Percentiles rank a stretch among this genome's conserved stretches.
phyloP scores from a whole-genome alignment of 2,329 filamentous ascomycete genomes.

The Colletotrichum sp. region DNA sequence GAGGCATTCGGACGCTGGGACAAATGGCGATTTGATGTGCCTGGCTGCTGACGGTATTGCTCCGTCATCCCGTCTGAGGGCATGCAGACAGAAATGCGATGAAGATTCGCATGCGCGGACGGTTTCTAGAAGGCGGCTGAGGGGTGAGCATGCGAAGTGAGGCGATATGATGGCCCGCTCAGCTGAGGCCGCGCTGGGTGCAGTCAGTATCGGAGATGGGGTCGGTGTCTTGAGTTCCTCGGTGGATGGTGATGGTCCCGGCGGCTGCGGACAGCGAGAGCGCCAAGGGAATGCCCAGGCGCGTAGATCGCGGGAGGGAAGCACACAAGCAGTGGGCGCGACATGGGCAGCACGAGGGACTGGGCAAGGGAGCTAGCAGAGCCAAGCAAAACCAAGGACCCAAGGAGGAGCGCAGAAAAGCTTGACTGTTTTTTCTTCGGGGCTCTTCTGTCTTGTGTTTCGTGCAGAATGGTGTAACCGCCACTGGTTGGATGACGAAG shows the following conservation, averaged over 20 bases:
- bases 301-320: conserved; percentile 12
- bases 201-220: not conserved
- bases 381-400: not conserved
- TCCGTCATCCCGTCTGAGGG: not conserved
- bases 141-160: not conserved
- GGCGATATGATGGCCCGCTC: not conserved
- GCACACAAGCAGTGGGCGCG: not conserved
- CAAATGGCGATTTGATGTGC: not conserved
- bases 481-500: not conserved
- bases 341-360: not conserved
- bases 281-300: conserved; percentile 20
- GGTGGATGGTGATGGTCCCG: not conserved
- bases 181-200: not conserved
- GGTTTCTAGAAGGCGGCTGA: not conserved
- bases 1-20: not conserved
- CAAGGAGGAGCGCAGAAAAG: not conserved
- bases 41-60: not conserved
- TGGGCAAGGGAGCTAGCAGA: conserved; percentile 11
- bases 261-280: not conserved
- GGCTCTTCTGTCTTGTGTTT: not conserved
- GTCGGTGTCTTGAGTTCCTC: not conserved
- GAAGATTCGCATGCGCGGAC: not conserved
- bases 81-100: not conserved
- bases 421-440: not conserved
- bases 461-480: not conserved